These are phyloP conservation scores for Alternaria postmessia DNA, from an alignment of 2,329 filamentous ascomycete species.

Conservation along the genomic window DNA sequence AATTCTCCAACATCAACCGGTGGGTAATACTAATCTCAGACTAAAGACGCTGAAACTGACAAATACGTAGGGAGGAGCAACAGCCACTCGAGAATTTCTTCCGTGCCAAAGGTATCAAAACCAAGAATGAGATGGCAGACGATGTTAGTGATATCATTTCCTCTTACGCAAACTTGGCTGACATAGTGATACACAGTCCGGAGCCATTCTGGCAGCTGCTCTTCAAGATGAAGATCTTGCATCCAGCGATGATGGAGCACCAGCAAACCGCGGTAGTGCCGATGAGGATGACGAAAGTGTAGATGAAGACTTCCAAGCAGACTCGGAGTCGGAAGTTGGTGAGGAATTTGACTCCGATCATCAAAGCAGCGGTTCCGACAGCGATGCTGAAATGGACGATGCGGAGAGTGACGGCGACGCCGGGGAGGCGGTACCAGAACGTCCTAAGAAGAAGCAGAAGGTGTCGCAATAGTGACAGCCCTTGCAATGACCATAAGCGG, in stretches of 20 bases:
- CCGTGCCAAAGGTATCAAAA: conserved; percentile 91
- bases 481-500: conserved; percentile 9
- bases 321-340: conserved; percentile 92
- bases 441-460: conserved; percentile 73
- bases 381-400: conserved; percentile 70
- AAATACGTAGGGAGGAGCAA: conserved; percentile 76
- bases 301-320: conserved; percentile 94
- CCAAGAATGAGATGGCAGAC: conserved; percentile 98
- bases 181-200: conserved; percentile 55
- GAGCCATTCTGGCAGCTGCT: conserved; percentile 75
- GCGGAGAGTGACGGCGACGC: conserved; percentile 64
- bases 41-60: conserved; percentile 23
- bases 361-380: conserved; percentile 79
- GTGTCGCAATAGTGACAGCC: conserved; percentile 44
- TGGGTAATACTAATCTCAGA: conserved; percentile 40
- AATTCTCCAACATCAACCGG: conserved; percentile 99
- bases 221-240: conserved; percentile 84
- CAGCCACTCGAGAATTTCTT: conserved; percentile 97
- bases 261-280: conserved; percentile 83
- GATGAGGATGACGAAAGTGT: conserved; percentile 96
- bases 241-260: conserved; percentile 77
- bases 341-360: conserved; percentile 95
- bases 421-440: conserved; percentile 60
- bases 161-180: conserved; percentile 24
- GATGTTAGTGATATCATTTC: conserved; percentile 69